phyloP scores from a whole-genome alignment of 2,329 filamentous ascomycete genomes.

The Colletotrichum sidae region DNA sequence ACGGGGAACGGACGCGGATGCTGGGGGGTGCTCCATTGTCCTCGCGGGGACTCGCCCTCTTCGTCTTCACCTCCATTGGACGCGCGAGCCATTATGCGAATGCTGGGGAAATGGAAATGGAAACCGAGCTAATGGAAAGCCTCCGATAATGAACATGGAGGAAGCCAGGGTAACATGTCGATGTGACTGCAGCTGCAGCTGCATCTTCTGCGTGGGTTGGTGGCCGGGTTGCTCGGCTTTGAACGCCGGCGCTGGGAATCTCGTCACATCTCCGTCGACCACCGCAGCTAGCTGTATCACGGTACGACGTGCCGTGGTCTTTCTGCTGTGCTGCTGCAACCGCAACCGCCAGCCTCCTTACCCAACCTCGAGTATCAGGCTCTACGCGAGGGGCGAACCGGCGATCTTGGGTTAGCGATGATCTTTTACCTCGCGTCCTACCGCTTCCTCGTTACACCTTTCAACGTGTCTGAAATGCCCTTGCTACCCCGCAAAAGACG shows the following conservation, averaged over 20 bases:
- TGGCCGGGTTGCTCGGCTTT: constrained; percentile 27
- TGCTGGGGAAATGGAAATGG: constrained; percentile 37
- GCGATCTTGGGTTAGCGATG: constrained; percentile 3
- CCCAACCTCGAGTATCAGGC: not conserved
- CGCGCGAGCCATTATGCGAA: constrained; percentile 30
- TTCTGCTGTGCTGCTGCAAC: no score
- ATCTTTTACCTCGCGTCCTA: not conserved
- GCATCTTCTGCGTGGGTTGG: not conserved
- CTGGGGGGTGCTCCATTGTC: no score
- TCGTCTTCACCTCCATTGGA: constrained; percentile 21
- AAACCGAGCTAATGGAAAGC: constrained; percentile 36
- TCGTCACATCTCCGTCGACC: not conserved
- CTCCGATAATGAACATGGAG: constrained; percentile 33
- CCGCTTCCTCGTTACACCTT: not conserved
- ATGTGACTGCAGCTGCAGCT: constrained; percentile 1
- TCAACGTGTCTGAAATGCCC: not conserved
- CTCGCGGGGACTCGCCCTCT: not conserved
- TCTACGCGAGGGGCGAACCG: constrained; percentile 2
- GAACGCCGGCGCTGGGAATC: constrained; percentile 18
- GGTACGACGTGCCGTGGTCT: no score
- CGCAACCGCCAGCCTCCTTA: not conserved
- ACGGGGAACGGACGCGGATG: not conserved
- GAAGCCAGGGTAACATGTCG: constrained; percentile 6
- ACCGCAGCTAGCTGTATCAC: not conserved
- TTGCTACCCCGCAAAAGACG: constrained; percentile 26